phyloP scores from a whole-genome alignment of 208 protist species.

The Phytomonas francai region DNA sequence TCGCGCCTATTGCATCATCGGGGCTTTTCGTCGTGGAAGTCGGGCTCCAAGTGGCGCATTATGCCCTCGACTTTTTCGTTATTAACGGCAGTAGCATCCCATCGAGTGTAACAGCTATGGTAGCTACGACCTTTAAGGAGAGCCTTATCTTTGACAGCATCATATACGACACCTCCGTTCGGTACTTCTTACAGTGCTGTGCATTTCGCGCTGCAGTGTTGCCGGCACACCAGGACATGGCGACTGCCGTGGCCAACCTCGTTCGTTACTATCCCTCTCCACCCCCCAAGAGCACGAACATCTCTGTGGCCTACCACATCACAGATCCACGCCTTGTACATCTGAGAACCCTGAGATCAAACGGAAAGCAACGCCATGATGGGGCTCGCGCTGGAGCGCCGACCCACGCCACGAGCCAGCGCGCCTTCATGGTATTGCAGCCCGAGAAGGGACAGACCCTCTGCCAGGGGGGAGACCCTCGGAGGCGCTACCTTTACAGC shows the following conservation, averaged over 20 bases:
- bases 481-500: conserved; percentile 43
- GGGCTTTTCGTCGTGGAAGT: conserved; percentile 80
- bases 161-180: conserved; percentile 70
- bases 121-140: conserved; percentile 66
- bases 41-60: conserved; percentile 82
- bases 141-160: conserved; percentile 65
- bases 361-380: conserved; percentile 6
- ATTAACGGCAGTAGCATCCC: conserved; percentile 52
- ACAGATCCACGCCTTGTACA: conserved; percentile 50
- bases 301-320: conserved; percentile 50
- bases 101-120: conserved; percentile 35
- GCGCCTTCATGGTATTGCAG: conserved; percentile 17
- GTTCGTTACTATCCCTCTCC: conserved; percentile 72
- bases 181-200: conserved; percentile 29
- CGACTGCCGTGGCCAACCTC: conserved; percentile 51
- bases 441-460: conserved; percentile 9
- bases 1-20: conserved; percentile 29
- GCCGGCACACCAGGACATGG: conserved; percentile 28
- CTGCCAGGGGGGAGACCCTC: background rate
- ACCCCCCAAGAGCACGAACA: conserved; percentile 41
- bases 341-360: conserved; percentile 29
- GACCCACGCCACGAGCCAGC: conserved; percentile 12
- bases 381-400: background rate
- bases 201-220: conserved; percentile 21
- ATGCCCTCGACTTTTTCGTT: conserved; percentile 82